phyloP scores from a whole-genome alignment of 2,329 filamentous ascomycete species.

The Colletotrichum musicola region DNA sequence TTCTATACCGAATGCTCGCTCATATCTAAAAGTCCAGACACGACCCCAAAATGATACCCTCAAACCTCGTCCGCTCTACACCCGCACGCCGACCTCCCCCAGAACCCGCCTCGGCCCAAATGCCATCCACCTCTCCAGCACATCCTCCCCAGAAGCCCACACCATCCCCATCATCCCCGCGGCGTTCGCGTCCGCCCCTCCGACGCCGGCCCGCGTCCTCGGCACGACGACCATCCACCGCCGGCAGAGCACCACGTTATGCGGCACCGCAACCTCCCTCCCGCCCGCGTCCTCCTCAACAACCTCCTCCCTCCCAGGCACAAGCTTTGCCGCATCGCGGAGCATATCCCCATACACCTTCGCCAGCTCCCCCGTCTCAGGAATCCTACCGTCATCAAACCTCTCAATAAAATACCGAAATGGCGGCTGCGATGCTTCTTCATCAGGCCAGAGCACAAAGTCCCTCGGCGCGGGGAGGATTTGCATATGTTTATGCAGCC shows the following conservation, averaged over 20 bases:
- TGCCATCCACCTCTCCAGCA: slow-evolving; percentile 50
- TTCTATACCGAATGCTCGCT: too few relatives aligned
- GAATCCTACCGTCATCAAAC: slow-evolving; percentile 39
- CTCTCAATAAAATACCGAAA: slow-evolving; percentile 51
- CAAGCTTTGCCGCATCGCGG: slow-evolving; percentile 36
- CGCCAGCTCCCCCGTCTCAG: slow-evolving; percentile 34
- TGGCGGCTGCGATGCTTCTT: slow-evolving; percentile 42
- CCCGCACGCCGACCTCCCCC: slow-evolving; percentile 50
- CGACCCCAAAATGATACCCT: too few relatives aligned
- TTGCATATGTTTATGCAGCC: slow-evolving; percentile 64
- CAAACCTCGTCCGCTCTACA: neutral
- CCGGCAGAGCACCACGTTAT: slow-evolving; percentile 60
- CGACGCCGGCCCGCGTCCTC: slow-evolving; percentile 49
- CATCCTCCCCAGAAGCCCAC: slow-evolving; percentile 46
- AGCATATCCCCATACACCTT: slow-evolving; percentile 46
- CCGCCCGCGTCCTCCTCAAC: slow-evolving; percentile 11
- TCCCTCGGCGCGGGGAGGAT: slow-evolving; percentile 49
- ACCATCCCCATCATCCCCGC: slow-evolving; percentile 61
- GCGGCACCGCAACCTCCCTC: slow-evolving; percentile 46
- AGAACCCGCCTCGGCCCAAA: slow-evolving; percentile 52
- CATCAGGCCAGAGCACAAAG: slow-evolving; percentile 46
- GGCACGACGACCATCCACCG: slow-evolving; percentile 62
- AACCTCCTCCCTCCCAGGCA: slow-evolving; percentile 19
- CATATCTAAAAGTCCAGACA: too few relatives aligned
- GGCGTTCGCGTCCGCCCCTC: slow-evolving; percentile 57